Evolutionary conservation across 2,329 filamentous ascomycete genomes (phyloP), one percentile per base, ranked within the genome.

Genomic region (Venturia nashicola): DNA sequence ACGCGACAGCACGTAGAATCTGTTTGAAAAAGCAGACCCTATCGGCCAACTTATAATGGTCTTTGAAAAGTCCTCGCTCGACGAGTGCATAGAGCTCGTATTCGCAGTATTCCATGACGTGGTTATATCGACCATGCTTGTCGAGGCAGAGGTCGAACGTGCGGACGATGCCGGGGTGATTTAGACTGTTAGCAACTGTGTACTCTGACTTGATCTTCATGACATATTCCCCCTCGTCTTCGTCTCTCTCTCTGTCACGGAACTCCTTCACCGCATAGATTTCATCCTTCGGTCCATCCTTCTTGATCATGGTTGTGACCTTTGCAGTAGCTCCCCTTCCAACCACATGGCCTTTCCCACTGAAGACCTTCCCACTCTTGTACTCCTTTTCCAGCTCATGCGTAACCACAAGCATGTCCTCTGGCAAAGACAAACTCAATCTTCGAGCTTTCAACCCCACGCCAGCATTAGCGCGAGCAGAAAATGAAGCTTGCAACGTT

Each of bases 161-260:
- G 74, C 90, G 84, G 67, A 96, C 88, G 69, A 96, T 89, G 73
- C 96, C 96, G 61, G 91, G 90, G 72, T 96, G 91, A 70, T 91
- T 84, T 66, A 92, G 77, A 68, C 88, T 90, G 78, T 92, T 92
- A 66, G 89, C 89, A 68, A 96, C 91, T 73, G 86, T 90, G 76
- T 86, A 96, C 73, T 96, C 91, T 1, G 89, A 92, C 75, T 93
- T 95, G 78, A 96, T 89, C 79, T 95, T 94, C 75, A 90, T 87
- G 68, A 89, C 83, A 73, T 95, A 95, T 61, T 94, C 89, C 39
- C 85, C 82, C 66, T 83, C 79, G 11, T 83, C 85, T 72, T 96
- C 91, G 48, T 82, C 80, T 42, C 82, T 80, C 43, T 85, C 85
- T 73, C 89, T 88, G 67, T 84, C 83, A 12, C 90, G 85, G 73